These are phyloP conservation scores for Blumeria hordei DNA, from an alignment of 2,329 filamentous ascomycete species.

Conservation along the genomic window DNA sequence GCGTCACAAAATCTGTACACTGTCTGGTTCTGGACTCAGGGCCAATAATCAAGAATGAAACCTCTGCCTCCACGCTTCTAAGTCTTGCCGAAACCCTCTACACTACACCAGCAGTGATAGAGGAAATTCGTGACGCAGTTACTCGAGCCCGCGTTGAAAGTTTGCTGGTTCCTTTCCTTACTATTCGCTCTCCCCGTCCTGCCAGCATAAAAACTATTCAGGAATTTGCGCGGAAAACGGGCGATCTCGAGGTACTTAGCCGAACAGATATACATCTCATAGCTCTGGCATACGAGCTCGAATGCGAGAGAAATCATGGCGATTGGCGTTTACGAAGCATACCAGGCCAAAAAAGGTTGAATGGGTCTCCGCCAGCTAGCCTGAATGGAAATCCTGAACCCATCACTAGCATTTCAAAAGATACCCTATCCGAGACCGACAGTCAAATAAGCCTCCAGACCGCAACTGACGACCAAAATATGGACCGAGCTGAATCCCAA, in stretches of 20 bases:
- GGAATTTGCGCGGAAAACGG: constrained; percentile 71
- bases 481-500: not conserved
- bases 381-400: not conserved
- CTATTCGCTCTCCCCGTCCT: constrained; percentile 45
- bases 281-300: constrained; percentile 81
- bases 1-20: constrained; percentile 40
- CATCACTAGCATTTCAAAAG: not conserved
- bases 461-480: not conserved
- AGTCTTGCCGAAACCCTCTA: constrained; percentile 52
- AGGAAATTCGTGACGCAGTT: constrained; percentile 66
- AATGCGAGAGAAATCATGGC: constrained; percentile 72
- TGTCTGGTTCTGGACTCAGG: constrained; percentile 76
- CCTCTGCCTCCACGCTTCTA: constrained; percentile 59
- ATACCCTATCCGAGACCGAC: not conserved
- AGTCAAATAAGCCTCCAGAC: not conserved
- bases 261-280: constrained; percentile 72
- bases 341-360: constrained; percentile 57
- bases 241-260: constrained; percentile 72
- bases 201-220: constrained; percentile 58
- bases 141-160: constrained; percentile 66
- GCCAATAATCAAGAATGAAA: constrained; percentile 82
- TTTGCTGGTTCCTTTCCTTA: constrained; percentile 65
- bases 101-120: constrained; percentile 65
- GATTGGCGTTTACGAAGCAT: constrained; percentile 61
- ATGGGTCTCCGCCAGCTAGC: constrained; percentile 29